Evolutionary conservation across 129 eudicot species (phyloP), one percentile per base, ranked within the genome.

Genomic region (Heracleum sosnowskyi): DNA sequence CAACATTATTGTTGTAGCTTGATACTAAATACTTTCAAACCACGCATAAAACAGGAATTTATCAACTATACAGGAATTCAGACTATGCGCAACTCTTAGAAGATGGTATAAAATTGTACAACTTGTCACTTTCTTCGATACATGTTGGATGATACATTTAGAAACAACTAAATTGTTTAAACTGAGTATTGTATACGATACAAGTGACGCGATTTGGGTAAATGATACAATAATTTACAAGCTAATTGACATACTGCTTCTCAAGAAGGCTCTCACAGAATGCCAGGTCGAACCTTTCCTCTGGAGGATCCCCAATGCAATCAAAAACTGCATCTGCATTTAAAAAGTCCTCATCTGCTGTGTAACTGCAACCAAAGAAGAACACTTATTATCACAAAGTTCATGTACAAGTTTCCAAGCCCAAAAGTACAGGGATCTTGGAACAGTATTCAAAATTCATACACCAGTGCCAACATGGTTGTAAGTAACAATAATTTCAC

Each of bases 241-340:
- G 66, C 80, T 82, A 83, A 75, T 82, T 78, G 79, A 85, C 86
- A 77, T 80, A 87, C 76, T 94, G 93, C 80, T 93, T 91, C 83
- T 88, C 84, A 66, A 94, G 91, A 79, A 95, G 97, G 82, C 86
- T 90, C 81, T 84, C 87, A 74, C 99, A 95, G 69, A 92, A 95
- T 24, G 82, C 88, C 77, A 95, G 83, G 87, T 95, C 96, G 73
- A 95, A 95, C 55, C 96, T 83, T 77, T 95, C 99, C 85, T 95
- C 96, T 7, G 99, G 99, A 75, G 99, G 99, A 78, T 95, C 96
- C 39, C 99, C 99, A 7, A 95, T 92, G 90, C 93, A 95, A 75
- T 95, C 97, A 29, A 95, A 95, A 86, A 95, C 99, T 35, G 99
- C 99, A 88, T 95, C 99, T 11, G 99, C 99, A 68, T 95, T 95